Base-by-base conservation (phyloP, 176 grass and related monocot genomes). In the Aegilops umbellulata region DNA sequence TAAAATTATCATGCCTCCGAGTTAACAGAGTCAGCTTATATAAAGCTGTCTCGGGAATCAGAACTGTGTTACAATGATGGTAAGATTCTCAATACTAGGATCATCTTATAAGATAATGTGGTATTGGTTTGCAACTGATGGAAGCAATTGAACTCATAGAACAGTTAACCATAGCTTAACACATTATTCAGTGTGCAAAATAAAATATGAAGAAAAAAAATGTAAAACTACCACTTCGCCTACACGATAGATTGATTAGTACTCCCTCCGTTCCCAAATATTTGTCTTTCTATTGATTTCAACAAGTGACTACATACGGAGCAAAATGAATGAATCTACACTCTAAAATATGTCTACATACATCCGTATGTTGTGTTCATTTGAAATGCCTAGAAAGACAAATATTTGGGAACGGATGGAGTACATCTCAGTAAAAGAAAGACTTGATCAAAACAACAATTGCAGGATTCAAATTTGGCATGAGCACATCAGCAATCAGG, bases 131-230 rank as follows among this genome's bases (percentile, higher is more conserved):
- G 69, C 22, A 41, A 41, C 20, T 42, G 35, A 41, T 24, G 4
- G 22, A 24, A 24, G 19, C 36, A 42, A 42, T 71, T 4, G 10
- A 22, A 23, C 35, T 71, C 35, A 39, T 14, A 71, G 19, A 71
- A 71, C 6, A 41, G 39, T 39, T 39, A 39, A 41, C 10, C 68
- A 71, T 39, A n/a, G 19, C 29, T 19, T 69, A 35, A 34, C 30
- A 22, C 19, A 10, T 22, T 7, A 41, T 29, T 6, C 63, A 78
- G 30, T 14, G 36, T 12, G 39, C 46, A 47, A 1, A 47, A 47
- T 64, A 9, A 79, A 80, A 60, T 44, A 79, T 15, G 4, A 7
- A 27, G 75, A 42, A 39, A 70, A 38, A 70, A 86, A 80, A 74
- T 27, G 8, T 24, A 74, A 74, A 74, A 49, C 3, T 74, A n/a